These are phyloP conservation scores for Yarrowia galli DNA, from an alignment of 1,139 yeast genomes.

Conservation along the genomic window DNA sequence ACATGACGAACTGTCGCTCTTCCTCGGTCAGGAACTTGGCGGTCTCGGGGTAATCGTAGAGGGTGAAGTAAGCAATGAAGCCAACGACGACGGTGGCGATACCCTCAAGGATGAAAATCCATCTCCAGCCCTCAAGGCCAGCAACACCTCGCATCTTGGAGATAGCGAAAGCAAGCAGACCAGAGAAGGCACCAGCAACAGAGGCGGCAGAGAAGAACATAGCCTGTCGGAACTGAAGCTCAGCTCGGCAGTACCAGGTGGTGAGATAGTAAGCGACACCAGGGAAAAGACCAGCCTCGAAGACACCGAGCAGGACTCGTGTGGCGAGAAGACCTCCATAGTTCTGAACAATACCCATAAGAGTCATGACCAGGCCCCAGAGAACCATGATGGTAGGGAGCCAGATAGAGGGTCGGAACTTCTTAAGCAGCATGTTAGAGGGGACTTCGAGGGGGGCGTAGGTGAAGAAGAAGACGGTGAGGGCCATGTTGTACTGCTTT, in stretches of 20 bases:
- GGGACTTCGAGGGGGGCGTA: slow-evolving; percentile 66
- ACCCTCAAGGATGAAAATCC: slow-evolving; percentile 62
- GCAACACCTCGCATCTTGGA: slow-evolving; percentile 47
- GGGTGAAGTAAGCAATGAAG: slow-evolving; percentile 55
- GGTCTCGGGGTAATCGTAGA: slow-evolving; percentile 60
- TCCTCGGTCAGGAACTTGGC: slow-evolving; percentile 58
- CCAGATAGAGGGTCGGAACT: slow-evolving; percentile 52
- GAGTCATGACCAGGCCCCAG: slow-evolving; percentile 65
- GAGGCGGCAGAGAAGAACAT: slow-evolving; percentile 58
- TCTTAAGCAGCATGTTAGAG: slow-evolving; percentile 54
- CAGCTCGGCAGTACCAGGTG: slow-evolving; percentile 50
- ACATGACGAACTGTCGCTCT: slow-evolving; percentile 57
- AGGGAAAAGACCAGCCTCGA: slow-evolving; percentile 70
- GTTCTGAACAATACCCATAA: slow-evolving; percentile 63
- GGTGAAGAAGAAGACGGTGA: slow-evolving; percentile 64
- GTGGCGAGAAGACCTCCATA: slow-evolving; percentile 63
- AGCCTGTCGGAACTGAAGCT: slow-evolving; percentile 60
- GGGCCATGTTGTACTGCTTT: slow-evolving; percentile 60
- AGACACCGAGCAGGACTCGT: slow-evolving; percentile 64
- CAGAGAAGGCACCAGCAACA: slow-evolving; percentile 51
- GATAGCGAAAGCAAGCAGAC: slow-evolving; percentile 54
- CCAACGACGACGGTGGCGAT: slow-evolving; percentile 60
- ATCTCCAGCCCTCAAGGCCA: slow-evolving; percentile 61
- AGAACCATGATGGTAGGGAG: slow-evolving; percentile 59
- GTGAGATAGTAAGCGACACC: slow-evolving; percentile 48